Percentiles rank a stretch among this genome's conserved stretches.
These are phyloP conservation scores for Microdochium paspali DNA, from an alignment of 2,329 filamentous ascomycete genomes.

Conservation along the genomic window DNA sequence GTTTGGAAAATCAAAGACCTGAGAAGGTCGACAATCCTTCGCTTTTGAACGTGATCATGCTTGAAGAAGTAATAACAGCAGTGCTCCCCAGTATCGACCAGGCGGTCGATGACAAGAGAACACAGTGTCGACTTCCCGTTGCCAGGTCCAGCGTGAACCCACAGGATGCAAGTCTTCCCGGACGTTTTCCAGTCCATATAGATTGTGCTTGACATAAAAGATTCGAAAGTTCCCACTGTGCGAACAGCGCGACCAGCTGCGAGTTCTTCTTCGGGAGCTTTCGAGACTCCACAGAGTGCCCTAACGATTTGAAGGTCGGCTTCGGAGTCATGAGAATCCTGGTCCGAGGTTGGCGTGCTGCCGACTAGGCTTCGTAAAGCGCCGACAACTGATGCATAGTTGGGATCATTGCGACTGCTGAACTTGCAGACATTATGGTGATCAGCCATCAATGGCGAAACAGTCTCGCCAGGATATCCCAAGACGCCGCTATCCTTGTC, in stretches of 20 bases:
- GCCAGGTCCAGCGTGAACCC: constrained; percentile 4
- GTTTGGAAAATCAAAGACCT: constrained; percentile 7
- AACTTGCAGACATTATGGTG: constrained; percentile 22
- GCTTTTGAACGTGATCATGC: constrained; percentile 4
- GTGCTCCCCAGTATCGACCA: neutral
- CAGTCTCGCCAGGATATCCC: constrained; percentile 16
- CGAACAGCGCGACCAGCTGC: constrained; percentile 1
- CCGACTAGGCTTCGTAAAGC: constrained; percentile 8
- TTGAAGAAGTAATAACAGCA: constrained; percentile 8
- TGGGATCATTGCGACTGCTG: constrained; percentile 7
- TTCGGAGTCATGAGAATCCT: neutral
- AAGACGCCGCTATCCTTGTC: constrained; percentile 16
- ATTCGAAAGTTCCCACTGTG: constrained; percentile 6
- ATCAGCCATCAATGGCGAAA: constrained; percentile 14
- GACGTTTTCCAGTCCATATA: constrained; percentile 2
- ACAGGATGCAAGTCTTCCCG: neutral
- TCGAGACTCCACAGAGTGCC: neutral
- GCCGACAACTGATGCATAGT: constrained; percentile 9
- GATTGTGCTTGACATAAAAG: constrained; percentile 2
- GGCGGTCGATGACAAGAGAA: constrained; percentile 6
- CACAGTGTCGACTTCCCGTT: constrained; percentile 7
- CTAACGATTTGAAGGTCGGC: neutral
- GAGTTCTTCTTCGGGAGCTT: constrained; percentile 4
- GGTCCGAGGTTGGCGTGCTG: constrained; percentile 1
- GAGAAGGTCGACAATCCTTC: constrained; percentile 5